A percentile compares a stretch with the other conserved stretches of the same genome.
Conservation (phyloP, 495 filamentous ascomycete species). For the Darksidea phi region DNA sequence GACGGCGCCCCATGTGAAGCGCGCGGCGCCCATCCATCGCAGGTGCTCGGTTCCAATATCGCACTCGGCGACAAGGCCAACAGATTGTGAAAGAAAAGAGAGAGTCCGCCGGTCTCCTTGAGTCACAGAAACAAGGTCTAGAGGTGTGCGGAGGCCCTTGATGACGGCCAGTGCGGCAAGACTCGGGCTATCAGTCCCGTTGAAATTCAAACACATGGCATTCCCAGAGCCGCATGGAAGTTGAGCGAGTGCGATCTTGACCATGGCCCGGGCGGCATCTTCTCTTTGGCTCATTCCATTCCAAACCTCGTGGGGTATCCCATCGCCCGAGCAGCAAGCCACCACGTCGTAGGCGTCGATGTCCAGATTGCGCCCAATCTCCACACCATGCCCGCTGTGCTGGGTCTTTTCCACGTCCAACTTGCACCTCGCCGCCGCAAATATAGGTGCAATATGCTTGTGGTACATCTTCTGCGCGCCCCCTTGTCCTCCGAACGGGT, state of each 20-base stretch:
- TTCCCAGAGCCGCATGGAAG: constrained; percentile 93
- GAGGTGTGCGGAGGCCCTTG: constrained; percentile 75
- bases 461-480: constrained; percentile 71
- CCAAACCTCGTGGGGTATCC: constrained; percentile 88
- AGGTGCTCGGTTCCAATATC: constrained; percentile 88
- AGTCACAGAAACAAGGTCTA: constrained; percentile 86
- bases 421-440: constrained; percentile 76
- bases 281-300: constrained; percentile 78
- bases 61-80: constrained; percentile 84
- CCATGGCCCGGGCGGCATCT: constrained; percentile 72
- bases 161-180: constrained; percentile 76
- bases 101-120: constrained; percentile 70
- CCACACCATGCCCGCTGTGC: constrained; percentile 71
- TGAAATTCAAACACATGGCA: constrained; percentile 86
- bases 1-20: constrained; percentile 84
- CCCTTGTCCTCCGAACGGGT: constrained; percentile 86
- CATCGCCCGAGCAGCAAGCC: constrained; percentile 88
- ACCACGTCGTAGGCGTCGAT: constrained; percentile 77
- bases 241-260: constrained; percentile 79
- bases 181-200: constrained; percentile 73
- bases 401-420: constrained; percentile 74
- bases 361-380: constrained; percentile 75
- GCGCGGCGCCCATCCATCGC: constrained; percentile 82
- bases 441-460: constrained; percentile 73
- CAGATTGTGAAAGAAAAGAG: constrained; percentile 87